Evolutionary conservation across 2,329 filamentous ascomycete species (phyloP), one percentile per base, ranked within the genome.

Genomic region (Hymenoscyphus fraxineus): DNA sequence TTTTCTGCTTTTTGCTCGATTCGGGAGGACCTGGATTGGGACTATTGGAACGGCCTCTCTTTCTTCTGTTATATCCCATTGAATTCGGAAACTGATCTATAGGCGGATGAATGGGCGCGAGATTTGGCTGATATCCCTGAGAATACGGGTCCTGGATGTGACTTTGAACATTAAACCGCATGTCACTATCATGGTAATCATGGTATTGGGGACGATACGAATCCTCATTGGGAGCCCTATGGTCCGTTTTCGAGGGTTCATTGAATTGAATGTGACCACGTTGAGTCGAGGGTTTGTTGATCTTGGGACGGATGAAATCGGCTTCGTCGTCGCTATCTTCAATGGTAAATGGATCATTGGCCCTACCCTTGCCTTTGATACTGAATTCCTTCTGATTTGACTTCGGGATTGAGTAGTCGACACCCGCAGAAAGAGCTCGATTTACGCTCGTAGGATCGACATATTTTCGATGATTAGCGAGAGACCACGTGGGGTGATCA

Each of bases 401-500:
- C 40, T 65, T 62, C 41, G 68, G 64, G 10, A 73, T 67, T 3
- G 69, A 70, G 58, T 71, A 73, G 62, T 74, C 71, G 39, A 67
- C 62, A 40, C 69, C 71, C 47, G 72, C 70, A 66, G 72, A 73
- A 9, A 73, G 38, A 35, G 71, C 70, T 55, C 69, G 68, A 31
- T 65, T 32, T n/a, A 63, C 51, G 62, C 80, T 82, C 9, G 76
- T 69, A 5, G 78, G 72, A 70, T 87, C 82, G 32, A 85, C 59
- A 69, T 85, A 87, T 41, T 76, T 76, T 61, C 79, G 74, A 16
- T 79, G 76, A 68, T 84, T 85, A 56, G 75, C 73, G 62, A 78
- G 71, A 38, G 82, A 82, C 84, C 85, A 88, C 0, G 82, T 85
- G 58, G 80, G 77, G 58, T 80, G 77, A 65, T 77, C 80, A 16